Base-by-base conservation (phyloP, 78 protist species). In the Dictyostelium purpureum region DNA sequence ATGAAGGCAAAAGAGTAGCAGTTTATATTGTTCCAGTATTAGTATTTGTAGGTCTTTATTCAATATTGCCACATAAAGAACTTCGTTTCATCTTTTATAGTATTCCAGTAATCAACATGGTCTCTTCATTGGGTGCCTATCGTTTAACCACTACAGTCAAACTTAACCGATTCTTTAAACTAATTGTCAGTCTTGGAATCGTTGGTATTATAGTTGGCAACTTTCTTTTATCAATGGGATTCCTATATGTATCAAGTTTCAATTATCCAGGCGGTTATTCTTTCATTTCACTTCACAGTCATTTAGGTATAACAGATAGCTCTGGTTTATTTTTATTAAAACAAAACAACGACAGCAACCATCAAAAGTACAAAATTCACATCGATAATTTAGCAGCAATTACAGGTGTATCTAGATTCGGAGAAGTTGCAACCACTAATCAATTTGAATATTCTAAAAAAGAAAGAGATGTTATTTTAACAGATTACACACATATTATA, bases 41-140 rank as follows among this genome's bases (percentile, higher is more conserved):
- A 12, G 10, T 28, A 38, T 97, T 87, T 38, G 67, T 97, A 2
- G 51, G 24, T 4, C 35, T 95, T 37, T 97, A 97, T 82, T 92
- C 96, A 6, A 81, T 95, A 31, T 81, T 96, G 52, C 98, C 98
- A 10, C 99, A 97, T 81, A 97, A 97, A 81, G 99, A 98, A 71
- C 89, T 98, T 26, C 71, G 99, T 16, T 98, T 98, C 63, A 73
- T 98, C 33, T 67, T 98, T 42, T 96, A 96, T 57, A 96, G 61
- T 7, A 11, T 97, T 1, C 99, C 99, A 40, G 45, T 93, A 26
- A 18, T 96, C 26, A 95, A 79, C 66, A 19, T 94, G 2, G 51
- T 52, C 4, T 88, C 94, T 6, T 95, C 98, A n/a, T 49, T 82
- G 0, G 77, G 77, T 26, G 28, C 45, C 5, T 31, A 61, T 11